A percentile compares a stretch with the other conserved stretches of the same genome.
These are phyloP conservation scores for Phallus indusiatus DNA, from an alignment of 768 basidiomycete genomes.

Conservation along the genomic window DNA sequence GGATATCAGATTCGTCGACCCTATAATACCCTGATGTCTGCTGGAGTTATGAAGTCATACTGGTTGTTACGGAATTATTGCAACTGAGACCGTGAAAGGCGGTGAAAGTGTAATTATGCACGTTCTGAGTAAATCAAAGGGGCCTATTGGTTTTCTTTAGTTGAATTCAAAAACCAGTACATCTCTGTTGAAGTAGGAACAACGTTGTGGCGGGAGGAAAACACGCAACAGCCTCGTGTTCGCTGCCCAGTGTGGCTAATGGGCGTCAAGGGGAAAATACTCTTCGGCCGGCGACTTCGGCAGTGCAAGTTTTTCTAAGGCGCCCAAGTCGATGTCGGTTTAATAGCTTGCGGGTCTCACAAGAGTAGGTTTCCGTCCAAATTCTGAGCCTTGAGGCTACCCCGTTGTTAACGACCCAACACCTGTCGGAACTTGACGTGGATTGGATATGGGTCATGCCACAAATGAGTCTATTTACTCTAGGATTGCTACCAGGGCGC, in stretches of 20 bases:
- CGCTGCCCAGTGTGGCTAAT: neutral
- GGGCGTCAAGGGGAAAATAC: neutral
- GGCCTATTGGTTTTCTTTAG: no score
- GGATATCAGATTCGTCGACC: no score
- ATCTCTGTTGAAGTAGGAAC: neutral
- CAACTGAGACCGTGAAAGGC: no score
- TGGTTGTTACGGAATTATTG: no score
- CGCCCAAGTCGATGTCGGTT: neutral
- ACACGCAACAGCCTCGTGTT: neutral
- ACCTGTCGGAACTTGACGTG: neutral
- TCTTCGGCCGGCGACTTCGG: neutral
- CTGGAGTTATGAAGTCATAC: no score
- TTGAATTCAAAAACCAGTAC: no score
- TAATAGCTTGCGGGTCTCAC: neutral
- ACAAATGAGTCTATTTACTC: slow-evolving; percentile 10
- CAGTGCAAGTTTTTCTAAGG: neutral
- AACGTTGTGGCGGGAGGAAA: neutral
- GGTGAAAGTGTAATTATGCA: slow-evolving; percentile 12
- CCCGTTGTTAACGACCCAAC: slow-evolving; percentile 6
- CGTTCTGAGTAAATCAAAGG: neutral
- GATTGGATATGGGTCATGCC: slow-evolving; percentile 3
- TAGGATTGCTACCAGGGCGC: slow-evolving; percentile 4
- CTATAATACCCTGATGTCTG: no score
- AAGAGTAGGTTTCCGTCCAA: neutral
- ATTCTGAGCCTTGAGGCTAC: slow-evolving; percentile 4